Base-by-base conservation (phyloP, 306 rosid species). In the Sicyos baderoa region DNA sequence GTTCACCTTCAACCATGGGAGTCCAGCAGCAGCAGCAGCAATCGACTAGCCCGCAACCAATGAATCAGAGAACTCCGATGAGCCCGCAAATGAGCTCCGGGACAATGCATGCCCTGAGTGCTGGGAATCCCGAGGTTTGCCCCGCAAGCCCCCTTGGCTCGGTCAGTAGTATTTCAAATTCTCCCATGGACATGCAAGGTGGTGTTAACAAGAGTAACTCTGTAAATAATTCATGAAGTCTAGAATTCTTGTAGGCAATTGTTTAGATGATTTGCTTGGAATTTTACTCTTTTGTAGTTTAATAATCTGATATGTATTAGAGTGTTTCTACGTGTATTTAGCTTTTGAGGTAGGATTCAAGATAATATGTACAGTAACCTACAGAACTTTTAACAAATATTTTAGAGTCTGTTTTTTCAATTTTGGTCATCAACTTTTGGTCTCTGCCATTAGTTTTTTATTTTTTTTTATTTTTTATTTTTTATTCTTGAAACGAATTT, bases 161-260 rank as follows among this genome's bases (percentile, higher is more conserved):
- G 12, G 92, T 89, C 52, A 42, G 89, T 72, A 81, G 85, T 29
- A 84, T 79, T 45, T n/a, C 81, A 13, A 84, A 90, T 82, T 93
- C 99, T 60, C 91, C 94, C 4, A 85, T 93, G 99, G 99, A 90
- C 65, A 80, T 93, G 84, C 99, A 90, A 78, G 97, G 91, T 79
- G 97, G 91, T 79, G 95, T 82, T 7, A 93, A 90, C 85, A 87
- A 89, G 80, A 83, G 90, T 72, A 37, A 37, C 44, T 37, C 93
- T 73, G 84, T 81, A n/a, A 82, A 37, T 76, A 90, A 85, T 76
- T 85, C 83, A 9, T 83, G 82, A 77, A 77, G 68, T 19, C 70
- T 18, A 52, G 53, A 37, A 44, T 66, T 65, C 18, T 45, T 45
- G 25, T 32, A 21, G 71, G 54, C 16, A 11, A 18, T 40, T 18